phyloP scores from a whole-genome alignment of 306 rosid species.

The Quillaja saponaria region DNA sequence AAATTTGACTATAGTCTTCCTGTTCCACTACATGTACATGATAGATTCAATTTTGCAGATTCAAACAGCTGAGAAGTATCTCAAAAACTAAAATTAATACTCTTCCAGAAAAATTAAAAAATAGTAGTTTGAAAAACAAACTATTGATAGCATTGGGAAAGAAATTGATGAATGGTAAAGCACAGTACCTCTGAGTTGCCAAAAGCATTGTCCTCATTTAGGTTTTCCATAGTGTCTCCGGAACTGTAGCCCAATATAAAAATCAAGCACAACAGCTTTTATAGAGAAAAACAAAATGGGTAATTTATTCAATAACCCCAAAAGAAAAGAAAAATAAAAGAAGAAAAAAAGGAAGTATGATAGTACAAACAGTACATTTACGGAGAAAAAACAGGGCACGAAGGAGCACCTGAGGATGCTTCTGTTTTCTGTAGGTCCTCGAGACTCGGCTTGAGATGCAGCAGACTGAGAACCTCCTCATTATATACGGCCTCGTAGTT shows the following conservation, averaged over 20 bases:
- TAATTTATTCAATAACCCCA: constrained; percentile 3
- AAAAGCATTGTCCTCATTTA: constrained; percentile 30
- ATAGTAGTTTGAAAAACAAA: too few relatives aligned
- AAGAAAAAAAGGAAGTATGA: constrained; percentile 10
- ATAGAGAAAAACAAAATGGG: constrained; percentile 20
- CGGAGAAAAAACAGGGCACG: background rate
- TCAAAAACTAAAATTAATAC: too few relatives aligned
- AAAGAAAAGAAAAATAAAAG: background rate
- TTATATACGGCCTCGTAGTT: constrained; percentile 37
- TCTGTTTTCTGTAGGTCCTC: constrained; percentile 29
- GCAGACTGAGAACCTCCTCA: constrained; percentile 50
- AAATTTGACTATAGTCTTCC: too few relatives aligned
- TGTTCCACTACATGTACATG: too few relatives aligned
- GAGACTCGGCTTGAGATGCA: constrained; percentile 43
- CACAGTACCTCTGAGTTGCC: constrained; percentile 43
- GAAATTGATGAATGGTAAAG: too few relatives aligned
- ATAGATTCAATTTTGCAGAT: too few relatives aligned
- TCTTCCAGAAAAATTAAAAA: too few relatives aligned
- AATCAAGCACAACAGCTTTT: constrained; percentile 22
- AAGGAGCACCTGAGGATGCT: constrained; percentile 47
- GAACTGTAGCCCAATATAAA: constrained; percentile 42
- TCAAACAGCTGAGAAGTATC: too few relatives aligned
- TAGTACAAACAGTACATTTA: constrained; percentile 13
- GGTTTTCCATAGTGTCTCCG: constrained; percentile 51
- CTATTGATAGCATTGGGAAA: too few relatives aligned